Conservation (phyloP, 1,284 basidiomycete genomes). For the Ustilago nuda region DNA sequence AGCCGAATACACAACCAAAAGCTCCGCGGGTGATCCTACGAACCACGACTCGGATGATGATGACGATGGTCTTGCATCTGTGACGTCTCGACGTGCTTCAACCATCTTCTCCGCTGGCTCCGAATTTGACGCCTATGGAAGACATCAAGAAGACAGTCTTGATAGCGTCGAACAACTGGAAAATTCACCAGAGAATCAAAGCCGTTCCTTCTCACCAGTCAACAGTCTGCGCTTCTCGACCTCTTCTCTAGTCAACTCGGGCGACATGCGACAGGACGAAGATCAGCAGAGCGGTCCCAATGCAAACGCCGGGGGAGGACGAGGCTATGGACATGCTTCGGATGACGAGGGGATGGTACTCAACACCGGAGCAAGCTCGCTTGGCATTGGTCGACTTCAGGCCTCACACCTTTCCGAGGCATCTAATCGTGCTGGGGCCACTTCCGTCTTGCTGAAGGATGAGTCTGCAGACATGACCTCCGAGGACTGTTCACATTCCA, state of each 20-base stretch:
- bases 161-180: not conserved
- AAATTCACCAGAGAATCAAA: too few species aligned
- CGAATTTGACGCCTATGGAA: conserved; percentile 40
- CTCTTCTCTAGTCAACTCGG: conserved; percentile 18
- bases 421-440: not conserved
- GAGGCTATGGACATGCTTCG: not conserved
- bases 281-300: not conserved
- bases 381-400: conserved; percentile 47
- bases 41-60: conserved; percentile 28
- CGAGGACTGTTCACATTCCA: conserved; percentile 23
- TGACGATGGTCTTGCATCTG: conserved; percentile 12
- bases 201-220: conserved; percentile 9
- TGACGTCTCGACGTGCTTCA: conserved; percentile 35
- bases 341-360: conserved; percentile 8
- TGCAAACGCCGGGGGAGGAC: not conserved
- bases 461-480: not conserved
- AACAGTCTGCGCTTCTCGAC: conserved; percentile 25
- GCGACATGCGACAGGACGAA: not conserved
- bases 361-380: conserved; percentile 35
- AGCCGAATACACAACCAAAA: conserved; percentile 28
- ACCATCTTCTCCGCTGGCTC: conserved; percentile 58
- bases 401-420: not conserved
- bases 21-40: not conserved
- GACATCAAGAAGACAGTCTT: not conserved
- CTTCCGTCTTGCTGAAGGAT: not conserved